Evolutionary conservation across 2,329 filamentous ascomycete genomes (phyloP).

Genomic region (Botrytis fabae): DNA sequence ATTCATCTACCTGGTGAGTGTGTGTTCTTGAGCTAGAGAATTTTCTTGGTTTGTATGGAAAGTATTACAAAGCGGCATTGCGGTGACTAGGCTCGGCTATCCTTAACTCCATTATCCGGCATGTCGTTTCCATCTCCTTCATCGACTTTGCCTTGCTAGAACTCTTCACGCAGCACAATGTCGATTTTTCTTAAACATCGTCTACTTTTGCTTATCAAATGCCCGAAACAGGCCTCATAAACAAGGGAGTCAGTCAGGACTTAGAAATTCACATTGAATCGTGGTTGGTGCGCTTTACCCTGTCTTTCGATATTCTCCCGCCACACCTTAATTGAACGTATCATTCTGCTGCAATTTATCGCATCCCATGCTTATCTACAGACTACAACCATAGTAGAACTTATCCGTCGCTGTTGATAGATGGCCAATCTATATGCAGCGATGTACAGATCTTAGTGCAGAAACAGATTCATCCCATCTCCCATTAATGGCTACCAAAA

Average conservation of each 20-base stretch:
- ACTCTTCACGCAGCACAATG: not conserved
- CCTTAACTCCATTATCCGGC: not conserved
- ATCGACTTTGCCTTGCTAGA: not conserved
- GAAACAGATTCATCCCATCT: conserved; percentile 2
- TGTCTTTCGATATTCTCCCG: conserved; percentile 2
- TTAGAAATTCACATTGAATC: not conserved
- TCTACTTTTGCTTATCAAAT: conserved; percentile 1
- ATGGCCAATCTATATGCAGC: not conserved
- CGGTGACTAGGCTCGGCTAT: not conserved
- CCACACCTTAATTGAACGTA: conserved; percentile 25
- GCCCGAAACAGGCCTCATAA: not conserved
- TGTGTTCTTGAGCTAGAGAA: not conserved
- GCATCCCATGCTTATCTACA: not conserved
- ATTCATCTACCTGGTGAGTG: not conserved
- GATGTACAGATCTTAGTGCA: not conserved
- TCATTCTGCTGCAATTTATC: not conserved
- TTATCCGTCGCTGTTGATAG: not conserved
- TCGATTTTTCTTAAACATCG: not conserved
- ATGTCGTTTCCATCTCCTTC: not conserved
- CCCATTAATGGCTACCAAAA: not conserved
- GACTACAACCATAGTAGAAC: not conserved
- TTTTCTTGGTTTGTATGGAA: not conserved
- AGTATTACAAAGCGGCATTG: conserved; percentile 8
- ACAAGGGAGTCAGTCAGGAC: not conserved
- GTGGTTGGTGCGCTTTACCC: conserved; percentile 11